Percentiles rank a stretch among this genome's conserved stretches.
These are phyloP conservation scores for Cytospora mali DNA, from an alignment of 2,329 filamentous ascomycete species.

Conservation along the genomic window DNA sequence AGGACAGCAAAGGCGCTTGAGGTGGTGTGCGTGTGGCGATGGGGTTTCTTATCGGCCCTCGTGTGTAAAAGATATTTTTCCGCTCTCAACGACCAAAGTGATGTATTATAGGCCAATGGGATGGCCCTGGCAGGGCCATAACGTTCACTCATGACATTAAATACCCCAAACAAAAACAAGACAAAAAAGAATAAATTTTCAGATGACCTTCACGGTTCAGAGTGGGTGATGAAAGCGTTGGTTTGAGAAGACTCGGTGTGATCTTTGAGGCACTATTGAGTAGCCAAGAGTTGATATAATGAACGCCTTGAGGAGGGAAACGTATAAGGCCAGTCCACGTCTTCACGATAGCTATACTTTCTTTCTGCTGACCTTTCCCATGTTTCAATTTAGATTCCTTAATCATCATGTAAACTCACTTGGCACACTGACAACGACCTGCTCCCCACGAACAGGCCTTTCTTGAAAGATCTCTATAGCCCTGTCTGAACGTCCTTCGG, in stretches of 20 bases:
- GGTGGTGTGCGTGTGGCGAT: neutral
- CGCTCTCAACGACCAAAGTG: slow-evolving; percentile 21
- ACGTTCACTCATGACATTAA: slow-evolving; percentile 8
- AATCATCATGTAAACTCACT: too few relatives aligned
- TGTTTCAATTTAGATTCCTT: too few relatives aligned
- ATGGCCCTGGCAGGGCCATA: neutral
- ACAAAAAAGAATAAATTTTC: neutral
- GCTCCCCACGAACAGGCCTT: too few relatives aligned
- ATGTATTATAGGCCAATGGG: slow-evolving; percentile 16
- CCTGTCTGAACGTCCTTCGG: too few relatives aligned
- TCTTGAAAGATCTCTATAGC: too few relatives aligned
- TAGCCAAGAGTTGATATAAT: too few relatives aligned
- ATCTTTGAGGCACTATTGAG: too few relatives aligned
- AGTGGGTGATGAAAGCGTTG: neutral
- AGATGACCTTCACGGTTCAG: neutral
- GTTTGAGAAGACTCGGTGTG: neutral
- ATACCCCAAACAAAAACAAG: slow-evolving; percentile 1
- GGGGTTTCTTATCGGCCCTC: neutral
- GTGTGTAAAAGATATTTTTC: slow-evolving; percentile 17
- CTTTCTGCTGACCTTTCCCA: too few relatives aligned
- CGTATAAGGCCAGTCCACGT: too few relatives aligned
- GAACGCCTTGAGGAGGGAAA: too few relatives aligned
- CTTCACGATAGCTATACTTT: too few relatives aligned
- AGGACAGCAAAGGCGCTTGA: neutral
- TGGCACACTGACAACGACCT: too few relatives aligned